Conservation (phyloP, 1,139 yeast genomes). For the Taphrina wiesneri region DNA sequence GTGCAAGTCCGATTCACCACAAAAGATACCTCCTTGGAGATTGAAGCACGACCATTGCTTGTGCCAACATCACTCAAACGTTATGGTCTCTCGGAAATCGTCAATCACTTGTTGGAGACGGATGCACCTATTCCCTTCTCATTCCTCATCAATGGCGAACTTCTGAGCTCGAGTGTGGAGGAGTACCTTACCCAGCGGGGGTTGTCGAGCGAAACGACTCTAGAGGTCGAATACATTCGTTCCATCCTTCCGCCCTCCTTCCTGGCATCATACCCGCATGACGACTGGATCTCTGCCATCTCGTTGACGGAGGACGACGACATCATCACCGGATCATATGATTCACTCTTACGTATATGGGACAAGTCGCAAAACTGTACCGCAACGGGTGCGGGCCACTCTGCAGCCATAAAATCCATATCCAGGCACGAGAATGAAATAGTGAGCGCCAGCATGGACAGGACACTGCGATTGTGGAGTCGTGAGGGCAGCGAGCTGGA, state of each 20-base stretch:
- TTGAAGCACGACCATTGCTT: slow-evolving; percentile 64
- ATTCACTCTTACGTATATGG: slow-evolving; percentile 90
- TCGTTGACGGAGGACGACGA: slow-evolving; percentile 48
- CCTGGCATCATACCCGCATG: slow-evolving; percentile 82
- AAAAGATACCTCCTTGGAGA: slow-evolving; percentile 74
- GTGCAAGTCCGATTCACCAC: slow-evolving; percentile 53
- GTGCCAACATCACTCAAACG: slow-evolving; percentile 86
- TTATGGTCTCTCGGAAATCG: slow-evolving; percentile 91
- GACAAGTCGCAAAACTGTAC: slow-evolving; percentile 45
- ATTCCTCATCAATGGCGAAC: slow-evolving; percentile 65
- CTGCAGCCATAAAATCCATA: slow-evolving; percentile 82
- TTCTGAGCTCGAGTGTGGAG: slow-evolving; percentile 73
- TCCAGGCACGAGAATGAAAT: slow-evolving; percentile 77
- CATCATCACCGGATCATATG: slow-evolving; percentile 83
- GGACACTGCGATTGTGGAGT: slow-evolving; percentile 87
- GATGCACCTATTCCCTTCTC: slow-evolving; percentile 83
- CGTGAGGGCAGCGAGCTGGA: slow-evolving; percentile 44
- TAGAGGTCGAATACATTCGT: slow-evolving; percentile 83
- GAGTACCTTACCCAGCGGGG: slow-evolving; percentile 77
- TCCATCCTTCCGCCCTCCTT: slow-evolving; percentile 92
- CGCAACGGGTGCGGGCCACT: slow-evolving; percentile 69
- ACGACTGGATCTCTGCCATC: slow-evolving; percentile 92
- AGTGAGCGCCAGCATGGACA: slow-evolving; percentile 77
- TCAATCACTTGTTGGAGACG: slow-evolving; percentile 70
- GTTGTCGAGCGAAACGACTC: slow-evolving; percentile 74